Evolutionary conservation across 768 basidiomycete species (phyloP).

Genomic region (Pisolithus tinctorius): DNA sequence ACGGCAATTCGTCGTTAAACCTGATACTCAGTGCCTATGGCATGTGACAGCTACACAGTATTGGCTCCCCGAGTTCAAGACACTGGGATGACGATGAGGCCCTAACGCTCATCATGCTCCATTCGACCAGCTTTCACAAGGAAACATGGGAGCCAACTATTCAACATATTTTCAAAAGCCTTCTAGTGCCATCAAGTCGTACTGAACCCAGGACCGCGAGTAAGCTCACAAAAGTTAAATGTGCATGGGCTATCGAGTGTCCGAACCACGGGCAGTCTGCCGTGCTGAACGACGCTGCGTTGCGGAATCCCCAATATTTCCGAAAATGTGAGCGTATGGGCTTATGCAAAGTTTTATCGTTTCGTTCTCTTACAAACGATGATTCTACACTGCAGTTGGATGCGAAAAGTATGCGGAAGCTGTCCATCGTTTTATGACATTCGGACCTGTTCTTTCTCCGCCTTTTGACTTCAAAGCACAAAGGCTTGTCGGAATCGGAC

Average conservation of each 20-base stretch:
- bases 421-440: slow-evolving; percentile 48
- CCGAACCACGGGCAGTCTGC: slow-evolving; percentile 68
- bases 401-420: slow-evolving; percentile 60
- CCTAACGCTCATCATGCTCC: slow-evolving; percentile 53
- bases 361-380: not conserved
- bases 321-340: slow-evolving; percentile 35
- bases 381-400: slow-evolving; percentile 36
- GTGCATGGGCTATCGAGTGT: slow-evolving; percentile 63
- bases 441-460: slow-evolving; percentile 32
- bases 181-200: not conserved
- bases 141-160: slow-evolving; percentile 67
- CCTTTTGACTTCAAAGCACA: slow-evolving; percentile 42
- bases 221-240: slow-evolving; percentile 17
- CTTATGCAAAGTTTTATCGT: slow-evolving; percentile 1
- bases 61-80: slow-evolving; percentile 36
- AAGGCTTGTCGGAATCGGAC: slow-evolving; percentile 57
- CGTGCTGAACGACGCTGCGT: slow-evolving; percentile 40
- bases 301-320: slow-evolving; percentile 38
- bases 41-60: slow-evolving; percentile 53
- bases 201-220: not conserved
- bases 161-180: slow-evolving; percentile 36
- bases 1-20: slow-evolving; percentile 29
- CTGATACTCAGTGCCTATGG: slow-evolving; percentile 39
- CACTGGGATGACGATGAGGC: slow-evolving; percentile 35
- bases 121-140: slow-evolving; percentile 70